Evolutionary conservation across 768 basidiomycete genomes (phyloP), one percentile per base, ranked within the genome.

Genomic region (Rossbeevera mucosa): DNA sequence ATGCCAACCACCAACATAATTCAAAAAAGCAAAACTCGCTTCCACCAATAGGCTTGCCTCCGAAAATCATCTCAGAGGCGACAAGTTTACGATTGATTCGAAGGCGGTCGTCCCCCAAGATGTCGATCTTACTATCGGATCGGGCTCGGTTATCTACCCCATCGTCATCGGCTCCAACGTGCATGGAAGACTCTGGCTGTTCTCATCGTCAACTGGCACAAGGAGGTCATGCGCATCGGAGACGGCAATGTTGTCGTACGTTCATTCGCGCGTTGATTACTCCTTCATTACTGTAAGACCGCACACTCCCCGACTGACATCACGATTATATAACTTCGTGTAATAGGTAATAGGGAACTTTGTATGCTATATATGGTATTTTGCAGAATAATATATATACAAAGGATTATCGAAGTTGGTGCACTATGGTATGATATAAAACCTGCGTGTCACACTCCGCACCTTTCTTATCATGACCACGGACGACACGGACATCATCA

Each of bases 81-180:
- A 93, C 74, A 90, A 88, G 66, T 86, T 90, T 63, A 88, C 86
- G 6, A 91, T 96, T 42, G 91, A 95, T 59, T 89, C 93, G 2
- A 91, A 85, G 65, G 88, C 92, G 6, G 79, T 95, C 44, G 88
- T 97, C 25, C 92, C 91, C 65, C 88, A 92, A 64, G 94, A 96
- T 73, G 90, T 91, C 26, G 94, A 97, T 56, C 77, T 98, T 60
- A 94, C 93, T 18, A 88, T 99, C 52, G 94, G 93, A 24, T 77
- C 89, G 65, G 88, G 91, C 83, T 86, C 87, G 0, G 84, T 97
- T 50, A 82, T 98, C 20, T 94, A 98, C 58, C 94, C 95, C 2
- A 94, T 99, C 58, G 78, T 93, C 42, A 87, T 99, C 48, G 95
- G 94, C 13, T 74, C 80, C 20, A 81, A 86, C 48, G n/a, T 94